Evolutionary conservation across 2,329 filamentous ascomycete species (phyloP), one percentile per base, ranked within the genome.

Genomic region (Thielaviopsis euricoi): DNA sequence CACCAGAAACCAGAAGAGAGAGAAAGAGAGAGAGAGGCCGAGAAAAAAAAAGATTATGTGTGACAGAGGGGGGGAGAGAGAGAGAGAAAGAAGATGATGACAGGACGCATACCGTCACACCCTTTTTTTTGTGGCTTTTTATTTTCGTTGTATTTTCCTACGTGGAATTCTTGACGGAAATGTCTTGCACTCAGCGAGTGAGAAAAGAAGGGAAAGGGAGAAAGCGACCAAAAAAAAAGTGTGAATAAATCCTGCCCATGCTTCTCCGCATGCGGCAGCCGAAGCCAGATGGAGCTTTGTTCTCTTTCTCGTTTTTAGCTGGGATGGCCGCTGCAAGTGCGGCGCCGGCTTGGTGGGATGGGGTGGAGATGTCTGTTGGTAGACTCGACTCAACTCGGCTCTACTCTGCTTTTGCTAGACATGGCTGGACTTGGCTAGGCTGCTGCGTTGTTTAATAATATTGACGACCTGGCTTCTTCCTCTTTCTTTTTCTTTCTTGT

Each of bases 381-480:
- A 33, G 6, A 15, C 17, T 43, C 17, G 13, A 10, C 17, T n/a
- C n/a, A 17, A n/a, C 37, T 43, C 17, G 17, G 48, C 55, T 48
- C 29, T 57, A 17, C 40, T 40, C 21, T 52, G 48, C 48, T 57
- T 13, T 46, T 52, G 6, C 17, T 33, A 25, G 51, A 3, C 19
- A 33, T 52, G 51, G 13, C 23, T 33, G 48, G 22, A 26, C 25
- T 54, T 21, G 52, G 52, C 22, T 56, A 33, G 33, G 50, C 26
- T 53, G 26, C 37, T 21, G 52, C 48, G 48, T 25, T 51, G 55
- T 46, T 48, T 56, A 50, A 56, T 56, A 56, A 51, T 48, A 50
- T 56, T 56, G 48, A 29, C 46, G n/a, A 50, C 46, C 48, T 56
- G 46, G 21, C 48, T 25, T 56, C 21, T 26, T n/a, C n/a, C n/a